Percentiles rank a stretch among this genome's conserved stretches.
Evolutionary conservation across 768 basidiomycete genomes (phyloP).

Genomic region (Cystobasidium tubakii): DNA sequence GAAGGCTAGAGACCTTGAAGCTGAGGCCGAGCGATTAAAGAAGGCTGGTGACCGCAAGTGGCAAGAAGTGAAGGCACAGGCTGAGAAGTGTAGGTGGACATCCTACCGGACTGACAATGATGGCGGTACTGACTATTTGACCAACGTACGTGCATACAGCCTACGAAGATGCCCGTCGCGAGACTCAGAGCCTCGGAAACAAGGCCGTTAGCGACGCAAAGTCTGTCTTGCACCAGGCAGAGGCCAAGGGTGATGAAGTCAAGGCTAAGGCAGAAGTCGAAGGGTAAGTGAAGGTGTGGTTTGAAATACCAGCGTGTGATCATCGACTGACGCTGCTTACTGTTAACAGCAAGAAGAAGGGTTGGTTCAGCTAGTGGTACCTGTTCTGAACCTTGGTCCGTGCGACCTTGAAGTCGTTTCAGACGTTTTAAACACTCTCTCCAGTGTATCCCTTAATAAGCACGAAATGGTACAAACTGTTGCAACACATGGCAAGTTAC

Average conservation of each 20-base stretch:
- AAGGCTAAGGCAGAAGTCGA: constrained; percentile 20
- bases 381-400: not conserved
- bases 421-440: not conserved
- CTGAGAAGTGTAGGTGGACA: not conserved
- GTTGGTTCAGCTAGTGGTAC: constrained; percentile 31
- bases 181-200: constrained; percentile 3
- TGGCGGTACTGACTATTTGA: no score
- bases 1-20: constrained; percentile 26
- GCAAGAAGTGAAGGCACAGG: constrained; percentile 7
- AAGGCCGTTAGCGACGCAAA: constrained; percentile 24
- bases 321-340: not conserved
- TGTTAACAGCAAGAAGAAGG: constrained; percentile 11
- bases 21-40: constrained; percentile 31
- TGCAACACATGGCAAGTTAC: not conserved
- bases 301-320: not conserved
- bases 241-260: constrained; percentile 32
- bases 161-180: constrained; percentile 3
- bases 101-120: not conserved
- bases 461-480: not conserved
- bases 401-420: not conserved
- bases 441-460: not conserved
- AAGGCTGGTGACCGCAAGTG: constrained; percentile 27
- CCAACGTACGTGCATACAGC: not conserved
- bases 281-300: not conserved
- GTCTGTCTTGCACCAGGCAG: constrained; percentile 20